Evolutionary conservation across 2,329 filamentous ascomycete genomes (phyloP).

Genomic region (Fusarium sp.): DNA sequence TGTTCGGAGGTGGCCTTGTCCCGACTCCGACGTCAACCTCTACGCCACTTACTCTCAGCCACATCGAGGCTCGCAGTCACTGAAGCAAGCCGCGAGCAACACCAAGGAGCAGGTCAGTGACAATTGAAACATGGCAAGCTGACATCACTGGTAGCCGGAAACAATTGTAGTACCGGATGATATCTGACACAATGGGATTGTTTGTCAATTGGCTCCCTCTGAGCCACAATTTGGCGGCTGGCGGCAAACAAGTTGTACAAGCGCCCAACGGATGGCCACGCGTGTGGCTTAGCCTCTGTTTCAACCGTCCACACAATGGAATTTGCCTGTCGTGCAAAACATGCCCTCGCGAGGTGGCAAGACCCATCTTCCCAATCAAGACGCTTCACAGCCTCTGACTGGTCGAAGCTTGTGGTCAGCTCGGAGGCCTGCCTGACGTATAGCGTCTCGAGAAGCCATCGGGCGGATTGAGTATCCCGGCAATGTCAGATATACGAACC

Average conservation of each 20-base stretch:
- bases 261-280: conserved; percentile 3
- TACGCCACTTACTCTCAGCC: not conserved
- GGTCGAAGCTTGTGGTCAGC: conserved; percentile 23
- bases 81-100: not conserved
- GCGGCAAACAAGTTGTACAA: not conserved
- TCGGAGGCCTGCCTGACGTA: conserved; percentile 27
- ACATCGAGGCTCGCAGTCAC: not conserved
- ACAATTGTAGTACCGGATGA: not conserved
- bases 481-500: conserved; percentile 16
- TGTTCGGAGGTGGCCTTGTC: conserved; percentile 19
- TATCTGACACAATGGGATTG: not conserved
- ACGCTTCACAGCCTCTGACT: conserved; percentile 35
- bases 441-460: conserved; percentile 22
- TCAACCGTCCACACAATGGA: conserved; percentile 27
- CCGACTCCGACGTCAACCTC: conserved; percentile 10
- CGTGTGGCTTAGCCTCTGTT: conserved; percentile 20
- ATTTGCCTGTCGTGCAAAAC: conserved; percentile 7
- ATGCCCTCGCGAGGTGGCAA: conserved; percentile 26
- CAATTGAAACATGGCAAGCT: not conserved
- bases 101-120: not conserved
- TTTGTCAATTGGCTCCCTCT: not conserved
- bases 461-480: conserved; percentile 11
- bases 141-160: not conserved
- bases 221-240: not conserved
- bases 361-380: conserved; percentile 25